Base-by-base conservation (phyloP, 768 basidiomycete species). In the Termitomyces sp. region DNA sequence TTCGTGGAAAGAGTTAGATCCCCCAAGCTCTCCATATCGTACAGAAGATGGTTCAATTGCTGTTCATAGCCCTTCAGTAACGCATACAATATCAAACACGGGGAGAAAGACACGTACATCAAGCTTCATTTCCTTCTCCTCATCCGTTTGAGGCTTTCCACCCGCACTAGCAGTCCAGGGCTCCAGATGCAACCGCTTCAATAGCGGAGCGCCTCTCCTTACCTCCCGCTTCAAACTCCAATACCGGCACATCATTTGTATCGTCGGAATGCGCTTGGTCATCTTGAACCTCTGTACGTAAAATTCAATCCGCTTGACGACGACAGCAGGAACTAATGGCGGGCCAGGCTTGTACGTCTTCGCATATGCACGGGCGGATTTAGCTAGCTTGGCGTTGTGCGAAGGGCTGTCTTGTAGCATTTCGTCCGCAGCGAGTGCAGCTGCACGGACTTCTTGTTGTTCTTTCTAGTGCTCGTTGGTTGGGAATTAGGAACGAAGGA, bases 221-320 rank as follows among this genome's bases (percentile, higher is more conserved):
- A 85, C 92, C 67, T 98, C 96, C 4, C 97, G 77, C 72, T 99
- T 98, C 69, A 99, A 68, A 70, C 97, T 98, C 97, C 97, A 99
- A 65, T 98, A 99, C 64, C 85, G 82, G 64, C 91, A 95, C 31
- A 94, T 76, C 63, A 84, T 70, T 45, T 84, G 79, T 12, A 98
- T 71, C 52, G 95, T 91, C 42, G 90, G 87, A 3, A 71, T 62
- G 65, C 89, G 92, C 68, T 91, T 93, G 57, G 88, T 75, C 4
- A 97, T 73, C 31, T 68, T 76, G 39, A 96, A 75, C 60, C 84
- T 85, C 35, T 68, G 67, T 35, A 91, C 84, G 62, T 98, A 98
- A 50, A 81, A 76, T 22, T 85, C 56, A 49, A 99, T 86, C 9
- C 86, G 82, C 6, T 88, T 79, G n/a, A 92, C 83, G 53, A 98